These are phyloP conservation scores for Ailanthus altissimus DNA, from an alignment of 345 rosid species.

Conservation along the genomic window DNA sequence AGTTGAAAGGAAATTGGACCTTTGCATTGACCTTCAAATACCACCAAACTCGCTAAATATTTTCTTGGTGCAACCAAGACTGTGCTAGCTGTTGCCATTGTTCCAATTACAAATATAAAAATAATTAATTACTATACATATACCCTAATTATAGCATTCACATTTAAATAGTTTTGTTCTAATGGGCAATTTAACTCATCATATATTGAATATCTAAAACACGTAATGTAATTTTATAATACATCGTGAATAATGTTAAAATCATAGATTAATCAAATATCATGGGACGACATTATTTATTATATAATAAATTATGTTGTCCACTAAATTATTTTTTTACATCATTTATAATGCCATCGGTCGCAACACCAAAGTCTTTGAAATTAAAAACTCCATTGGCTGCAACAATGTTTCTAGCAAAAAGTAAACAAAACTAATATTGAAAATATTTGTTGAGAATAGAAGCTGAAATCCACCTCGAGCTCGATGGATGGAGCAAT, in stretches of 20 bases:
- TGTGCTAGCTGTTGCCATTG: background rate
- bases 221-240: too few relatives aligned
- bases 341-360: background rate
- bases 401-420: background rate
- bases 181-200: too few relatives aligned
- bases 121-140: background rate
- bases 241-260: too few relatives aligned
- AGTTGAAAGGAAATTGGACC: background rate
- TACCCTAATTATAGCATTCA: too few relatives aligned
- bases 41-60: background rate
- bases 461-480: background rate
- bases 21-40: conserved; percentile 33
- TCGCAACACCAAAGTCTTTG: background rate
- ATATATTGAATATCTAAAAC: too few relatives aligned
- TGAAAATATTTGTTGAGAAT: background rate
- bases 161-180: too few relatives aligned
- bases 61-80: conserved; percentile 5
- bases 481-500: too few relatives aligned
- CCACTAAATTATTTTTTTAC: too few relatives aligned
- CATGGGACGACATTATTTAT: too few relatives aligned
- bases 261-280: too few relatives aligned
- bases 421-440: background rate
- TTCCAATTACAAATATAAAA: background rate
- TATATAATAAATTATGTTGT: too few relatives aligned
- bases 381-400: background rate